Percentiles rank a stretch among this genome's conserved stretches.
Conservation (phyloP, 768 basidiomycete genomes). For the Hericium coralloides region DNA sequence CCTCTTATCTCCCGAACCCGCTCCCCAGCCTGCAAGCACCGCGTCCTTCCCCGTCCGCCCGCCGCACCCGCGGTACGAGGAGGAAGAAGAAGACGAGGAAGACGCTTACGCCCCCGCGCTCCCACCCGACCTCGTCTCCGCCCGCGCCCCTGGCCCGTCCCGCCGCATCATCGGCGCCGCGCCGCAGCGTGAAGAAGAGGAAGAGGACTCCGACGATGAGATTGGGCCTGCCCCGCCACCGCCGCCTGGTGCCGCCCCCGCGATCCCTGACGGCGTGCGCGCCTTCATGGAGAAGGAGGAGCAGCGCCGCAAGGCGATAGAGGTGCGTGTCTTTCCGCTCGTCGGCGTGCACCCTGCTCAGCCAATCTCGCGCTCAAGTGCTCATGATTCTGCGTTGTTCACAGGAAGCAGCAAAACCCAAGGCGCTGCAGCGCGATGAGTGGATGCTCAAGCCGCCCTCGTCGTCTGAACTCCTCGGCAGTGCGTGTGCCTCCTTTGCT, state of each 20-base stretch:
- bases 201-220: constrained; percentile 58
- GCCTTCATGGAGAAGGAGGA: constrained; percentile 86
- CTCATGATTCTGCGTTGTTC: not conserved
- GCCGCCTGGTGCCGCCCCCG: constrained; percentile 32
- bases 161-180: constrained; percentile 45
- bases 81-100: constrained; percentile 45
- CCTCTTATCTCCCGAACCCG: constrained; percentile 8
- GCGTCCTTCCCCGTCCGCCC: not conserved
- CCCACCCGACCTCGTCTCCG: constrained; percentile 58
- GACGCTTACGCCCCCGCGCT: constrained; percentile 69
- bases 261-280: constrained; percentile 55
- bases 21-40: constrained; percentile 8
- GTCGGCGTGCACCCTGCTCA: not conserved
- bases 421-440: constrained; percentile 76
- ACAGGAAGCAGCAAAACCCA: constrained; percentile 72
- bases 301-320: constrained; percentile 57
- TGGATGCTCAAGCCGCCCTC: constrained; percentile 98
- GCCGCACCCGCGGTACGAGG: constrained; percentile 14
- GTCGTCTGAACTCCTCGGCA: constrained; percentile 65
- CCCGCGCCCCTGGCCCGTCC: constrained; percentile 23
- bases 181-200: constrained; percentile 21
- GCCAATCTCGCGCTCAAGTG: not conserved
- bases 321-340: constrained; percentile 31
- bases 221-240: constrained; percentile 82
- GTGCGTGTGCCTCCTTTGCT: constrained; percentile 35